A percentile compares a stretch with the other conserved stretches of the same genome.
Evolutionary conservation across 2,329 filamentous ascomycete species (phyloP).

Genomic region (Phialemoniopsis sp.): DNA sequence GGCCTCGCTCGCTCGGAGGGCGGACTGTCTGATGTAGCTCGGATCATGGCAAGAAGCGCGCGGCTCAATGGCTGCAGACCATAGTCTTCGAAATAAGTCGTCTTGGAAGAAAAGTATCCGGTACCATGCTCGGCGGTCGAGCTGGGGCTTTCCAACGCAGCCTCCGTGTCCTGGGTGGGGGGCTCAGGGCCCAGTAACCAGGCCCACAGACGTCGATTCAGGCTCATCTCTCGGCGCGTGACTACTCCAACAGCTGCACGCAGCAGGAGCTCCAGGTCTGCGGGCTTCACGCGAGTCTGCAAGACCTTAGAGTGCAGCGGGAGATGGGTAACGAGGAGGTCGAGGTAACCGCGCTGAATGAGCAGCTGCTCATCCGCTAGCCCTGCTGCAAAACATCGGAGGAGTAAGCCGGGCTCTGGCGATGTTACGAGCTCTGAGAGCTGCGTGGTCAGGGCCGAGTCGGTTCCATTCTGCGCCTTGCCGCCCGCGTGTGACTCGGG

Average conservation of each 20-base stretch:
- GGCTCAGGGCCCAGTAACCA: conserved; percentile 87
- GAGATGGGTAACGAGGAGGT: conserved; percentile 85
- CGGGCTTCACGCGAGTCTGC: conserved; percentile 66
- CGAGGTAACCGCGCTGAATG: conserved; percentile 90
- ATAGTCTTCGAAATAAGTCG: conserved; percentile 78
- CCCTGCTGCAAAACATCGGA: conserved; percentile 89
- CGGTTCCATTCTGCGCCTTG: conserved; percentile 24
- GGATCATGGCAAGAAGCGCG: conserved; percentile 75
- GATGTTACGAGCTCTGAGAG: conserved; percentile 68
- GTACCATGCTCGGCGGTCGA: conserved; percentile 10
- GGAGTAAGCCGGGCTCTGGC: conserved; percentile 84
- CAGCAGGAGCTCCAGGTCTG: conserved; percentile 78
- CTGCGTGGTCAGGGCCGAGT: conserved; percentile 46
- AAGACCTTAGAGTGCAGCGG: conserved; percentile 80
- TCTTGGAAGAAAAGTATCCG: conserved; percentile 50
- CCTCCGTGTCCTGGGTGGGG: conserved; percentile 41
- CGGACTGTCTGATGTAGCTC: conserved; percentile 35
- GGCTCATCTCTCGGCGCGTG: conserved; percentile 87
- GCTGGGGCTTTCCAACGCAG: background rate
- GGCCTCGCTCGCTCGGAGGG: conserved; percentile 73
- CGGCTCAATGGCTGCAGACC: conserved; percentile 71
- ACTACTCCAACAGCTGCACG: conserved; percentile 84
- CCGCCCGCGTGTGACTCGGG: conserved; percentile 21
- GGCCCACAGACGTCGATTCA: conserved; percentile 91
- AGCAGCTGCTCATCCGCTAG: conserved; percentile 83